phyloP scores from a whole-genome alignment of 2,329 filamentous ascomycete genomes.

The Teratosphaeria viscida region DNA sequence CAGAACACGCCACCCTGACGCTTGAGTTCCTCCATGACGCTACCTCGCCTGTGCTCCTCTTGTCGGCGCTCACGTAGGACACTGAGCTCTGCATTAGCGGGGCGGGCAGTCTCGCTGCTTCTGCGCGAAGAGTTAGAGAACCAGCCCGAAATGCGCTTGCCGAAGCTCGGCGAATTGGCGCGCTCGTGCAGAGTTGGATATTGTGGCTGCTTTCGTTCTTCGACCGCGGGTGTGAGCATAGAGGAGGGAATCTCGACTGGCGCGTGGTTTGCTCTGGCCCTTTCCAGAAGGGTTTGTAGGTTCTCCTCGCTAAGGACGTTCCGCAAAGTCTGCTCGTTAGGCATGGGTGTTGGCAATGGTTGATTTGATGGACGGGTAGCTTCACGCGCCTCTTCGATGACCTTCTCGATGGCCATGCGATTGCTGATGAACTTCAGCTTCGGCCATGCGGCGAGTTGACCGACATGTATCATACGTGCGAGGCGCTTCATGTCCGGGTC shows the following conservation, averaged over 20 bases:
- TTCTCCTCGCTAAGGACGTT: conserved; percentile 39
- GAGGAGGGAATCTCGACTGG: conserved; percentile 16
- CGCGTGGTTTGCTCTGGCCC: conserved; percentile 22
- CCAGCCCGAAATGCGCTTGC: conserved; percentile 21
- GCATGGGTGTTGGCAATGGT: conserved; percentile 21
- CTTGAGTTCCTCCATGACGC: conserved; percentile 34
- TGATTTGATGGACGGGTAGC: conserved; percentile 26
- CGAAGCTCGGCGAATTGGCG: conserved; percentile 19
- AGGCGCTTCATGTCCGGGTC: conserved; percentile 69
- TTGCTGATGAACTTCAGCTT: conserved; percentile 89
- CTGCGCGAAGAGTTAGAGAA: conserved; percentile 5
- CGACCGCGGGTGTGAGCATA: conserved; percentile 12
- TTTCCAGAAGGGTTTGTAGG: conserved; percentile 30
- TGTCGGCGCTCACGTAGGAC: background rate
- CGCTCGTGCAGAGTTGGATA: background rate
- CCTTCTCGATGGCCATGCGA: conserved; percentile 68
- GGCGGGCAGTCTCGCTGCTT: background rate
- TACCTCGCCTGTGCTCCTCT: conserved; percentile 16
- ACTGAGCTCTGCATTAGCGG: background rate
- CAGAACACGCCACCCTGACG: conserved; percentile 39
- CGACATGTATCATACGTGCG: conserved; percentile 80
- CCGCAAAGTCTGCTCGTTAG: conserved; percentile 8
- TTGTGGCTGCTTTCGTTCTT: conserved; percentile 3
- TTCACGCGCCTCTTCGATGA: conserved; percentile 48
- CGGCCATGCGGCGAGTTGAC: conserved; percentile 80